Evolutionary conservation across 352 stramenopile species (phyloP), one percentile per base, ranked within the genome.

Genomic region (Pythium aquatile): DNA sequence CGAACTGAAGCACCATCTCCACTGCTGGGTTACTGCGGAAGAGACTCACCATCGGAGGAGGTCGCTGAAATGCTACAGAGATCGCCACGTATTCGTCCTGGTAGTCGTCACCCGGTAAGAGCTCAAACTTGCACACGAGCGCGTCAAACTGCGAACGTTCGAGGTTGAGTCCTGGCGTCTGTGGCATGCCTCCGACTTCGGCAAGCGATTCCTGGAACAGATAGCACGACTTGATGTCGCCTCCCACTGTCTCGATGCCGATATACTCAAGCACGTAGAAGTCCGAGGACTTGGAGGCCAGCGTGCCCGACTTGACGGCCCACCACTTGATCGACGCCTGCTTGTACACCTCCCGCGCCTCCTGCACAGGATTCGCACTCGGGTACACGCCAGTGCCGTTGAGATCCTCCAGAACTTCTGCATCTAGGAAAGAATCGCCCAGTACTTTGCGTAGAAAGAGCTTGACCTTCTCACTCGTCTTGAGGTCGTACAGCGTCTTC

Each of bases 221-320:
- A 61, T 94, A 96, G 55, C 82, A 92, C 56, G 84, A 83, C 32
- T 89, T 80, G 66, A 96, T 91, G 37, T 93, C 82, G 7, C 83
- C 79, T 3, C 78, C 78, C 5, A 75, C 79, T 1, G 79, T 87
- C 66, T 93, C 87, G 54, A 94, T 91, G 10, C 87, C 87, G 58
- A 96, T 88, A 58, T 94, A 94, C 78, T 96, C 87, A 44, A 96
- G 70, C 11, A 93, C 81, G 69, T 94, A 93, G 64, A 93, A 93
- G 55, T 96, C 87, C 9, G 81, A 88, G 44, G 87, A 90, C 54
- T 96, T 96, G 72, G 68, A 89, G 39, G 75, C 83, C 14, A 93
- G 70, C 10, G 81, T 75, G 33, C 86, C 83, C 1, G 87, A 96
- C 67, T 93, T 93, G 66, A 93, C 85, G 24, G 87, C 85, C 83